Base-by-base conservation (phyloP, 2,329 filamentous ascomycete genomes). In the Cytospora schulzeri region DNA sequence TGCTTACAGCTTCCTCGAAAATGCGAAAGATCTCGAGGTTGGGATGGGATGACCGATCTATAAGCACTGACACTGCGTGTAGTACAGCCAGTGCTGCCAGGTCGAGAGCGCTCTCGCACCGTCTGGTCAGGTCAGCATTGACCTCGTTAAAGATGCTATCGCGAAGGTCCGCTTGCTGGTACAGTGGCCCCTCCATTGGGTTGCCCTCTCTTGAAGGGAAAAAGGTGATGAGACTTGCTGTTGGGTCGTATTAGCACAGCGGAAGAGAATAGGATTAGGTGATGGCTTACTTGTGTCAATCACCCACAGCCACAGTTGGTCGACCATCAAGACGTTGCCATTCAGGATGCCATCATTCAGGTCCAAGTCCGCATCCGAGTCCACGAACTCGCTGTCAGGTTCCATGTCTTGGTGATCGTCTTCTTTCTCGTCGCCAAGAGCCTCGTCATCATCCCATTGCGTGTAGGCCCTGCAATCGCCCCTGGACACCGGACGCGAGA, bases 131-230 rank as follows among this genome's bases (percentile, higher is more conserved):
- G 67, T 88, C 85, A 1, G 85, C 84, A 52, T 88, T 88, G n/a
- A 87, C 75, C 66, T 88, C 85, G 67, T 86, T 86, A 68, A 86
- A 87, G n/a, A 88, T 81, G 66, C 83, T 86, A 66, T 85, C 85
- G 4, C 84, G 78, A 1, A 88, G 75, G 68, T 88, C 85, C 0
- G 83, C 83, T 68, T 87, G 82, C 38, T 83, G 79, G 53, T 82
- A 83, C 0, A 84, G 66, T 0, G 81, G 80, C 0, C 82, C 82
- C 68, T 84, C 82, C 4, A 79, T 80, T 0, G 80, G 78, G 56
- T 81, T 77, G 1, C 80, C 81, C 59, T 84, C 81, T 31, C 82
- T 75, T 52, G 78, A 81, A 0, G 81, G 79, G 67, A 84, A 85
- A 69, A 82, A 84, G 0, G 82, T 82, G 3, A 81, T 69, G 1